A percentile compares a stretch with the other conserved stretches of the same genome.
These are phyloP conservation scores for Mortierella sp. DNA, from an alignment of 371 early-diverging fungal species.

Conservation along the genomic window DNA sequence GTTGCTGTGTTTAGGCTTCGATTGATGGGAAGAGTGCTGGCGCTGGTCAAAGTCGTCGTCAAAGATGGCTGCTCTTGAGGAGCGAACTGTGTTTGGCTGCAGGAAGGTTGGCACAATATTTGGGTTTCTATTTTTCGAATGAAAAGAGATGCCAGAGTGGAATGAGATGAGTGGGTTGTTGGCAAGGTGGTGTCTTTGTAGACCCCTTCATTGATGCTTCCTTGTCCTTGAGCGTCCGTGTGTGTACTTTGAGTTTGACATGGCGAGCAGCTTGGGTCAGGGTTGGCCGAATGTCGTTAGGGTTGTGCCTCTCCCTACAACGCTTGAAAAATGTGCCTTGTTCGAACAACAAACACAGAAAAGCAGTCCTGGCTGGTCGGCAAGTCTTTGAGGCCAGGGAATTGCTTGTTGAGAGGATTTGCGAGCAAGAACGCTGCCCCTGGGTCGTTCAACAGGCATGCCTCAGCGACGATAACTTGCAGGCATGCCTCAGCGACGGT, in stretches of 20 bases:
- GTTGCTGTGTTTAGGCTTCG: background rate
- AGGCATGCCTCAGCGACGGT: no score
- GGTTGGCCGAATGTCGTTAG: background rate
- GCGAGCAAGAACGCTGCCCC: no score
- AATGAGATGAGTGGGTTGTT: background rate
- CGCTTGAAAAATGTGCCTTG: background rate
- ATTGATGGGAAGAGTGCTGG: background rate
- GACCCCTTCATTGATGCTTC: background rate
- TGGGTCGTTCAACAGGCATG: no score
- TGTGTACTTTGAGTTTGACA: constrained; percentile 2
- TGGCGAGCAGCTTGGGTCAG: background rate
- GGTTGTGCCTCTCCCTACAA: background rate
- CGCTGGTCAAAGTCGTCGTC: constrained; percentile 16
- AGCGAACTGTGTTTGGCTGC: constrained; percentile 39
- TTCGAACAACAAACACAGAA: constrained; percentile 6
- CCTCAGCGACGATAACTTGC: no score
- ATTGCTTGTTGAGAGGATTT: no score
- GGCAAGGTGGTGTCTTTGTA: no score
- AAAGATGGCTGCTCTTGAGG: constrained; percentile 51
- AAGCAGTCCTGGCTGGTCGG: background rate
- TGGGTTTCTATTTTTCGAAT: constrained; percentile 22
- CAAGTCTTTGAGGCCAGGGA: background rate
- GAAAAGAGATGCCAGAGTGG: background rate
- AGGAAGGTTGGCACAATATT: constrained; percentile 27
- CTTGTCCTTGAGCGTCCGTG: background rate